Evolutionary conservation across 1,284 basidiomycete genomes (phyloP), one percentile per base, ranked within the genome.

Genomic region (Polyporus tsugae): DNA sequence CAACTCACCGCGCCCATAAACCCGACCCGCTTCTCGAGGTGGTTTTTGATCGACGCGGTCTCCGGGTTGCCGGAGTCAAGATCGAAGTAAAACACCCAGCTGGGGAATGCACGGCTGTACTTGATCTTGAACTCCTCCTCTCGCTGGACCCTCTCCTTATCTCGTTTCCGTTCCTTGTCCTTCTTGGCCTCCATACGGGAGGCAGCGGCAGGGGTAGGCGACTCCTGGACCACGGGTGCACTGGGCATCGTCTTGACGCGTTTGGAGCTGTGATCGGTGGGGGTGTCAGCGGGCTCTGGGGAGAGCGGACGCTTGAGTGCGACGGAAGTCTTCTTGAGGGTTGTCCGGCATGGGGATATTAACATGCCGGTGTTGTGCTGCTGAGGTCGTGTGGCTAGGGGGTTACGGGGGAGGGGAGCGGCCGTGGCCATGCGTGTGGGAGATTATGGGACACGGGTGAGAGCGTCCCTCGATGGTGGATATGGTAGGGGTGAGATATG

Each of bases 11-110:
- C 93, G 74, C 93, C 93, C 73, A 97, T 87, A 52, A 87, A 84
- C 44, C 81, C 75, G 41, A 97, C 88, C 70, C 87, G 84, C 35
- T 81, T 76, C 65, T 84, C 85, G 58, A 95, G 79, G 4, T 79
- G 79, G 61, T 85, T 83, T 68, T 82, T 80, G 58, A 85, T 80
- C 25, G 82, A 77, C 25, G 82, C 83, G 44, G 81, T 78, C 22
- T 87, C 85, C 29, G 84, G 78, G 60, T 86, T 86, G 64, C 86
- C 81, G 73, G 87, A 86, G 71, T 93, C 86, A 46, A 86, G 80
- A 76, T 96, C 95, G 78, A 98, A 93, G 80, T 96, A 93, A 82
- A 98, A 97, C 22, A 85, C 88, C 83, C 92, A 95, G 35, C 80
- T 84, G 1, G 95, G 95, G 80, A 98, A 97, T 19, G 92, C 93